Conservation (phyloP, 306 rosid species). For the Inga leiocalycina region DNA sequence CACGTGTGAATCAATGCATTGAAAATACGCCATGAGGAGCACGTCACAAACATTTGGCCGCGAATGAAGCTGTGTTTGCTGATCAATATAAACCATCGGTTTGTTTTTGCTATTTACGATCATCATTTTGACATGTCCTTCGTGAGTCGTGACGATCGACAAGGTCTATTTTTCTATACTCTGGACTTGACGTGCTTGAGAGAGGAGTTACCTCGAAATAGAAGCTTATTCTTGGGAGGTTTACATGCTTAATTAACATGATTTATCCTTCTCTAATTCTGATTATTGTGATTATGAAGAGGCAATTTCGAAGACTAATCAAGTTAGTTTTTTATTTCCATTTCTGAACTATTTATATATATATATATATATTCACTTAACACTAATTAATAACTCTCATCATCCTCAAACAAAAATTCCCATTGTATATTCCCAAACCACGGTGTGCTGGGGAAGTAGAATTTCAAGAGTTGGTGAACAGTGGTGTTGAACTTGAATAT, state of each 20-base stretch:
- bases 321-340: too few relatives aligned
- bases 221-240: too few relatives aligned
- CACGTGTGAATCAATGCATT: constrained; percentile 4
- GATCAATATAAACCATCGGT: constrained; percentile 1
- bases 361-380: too few relatives aligned
- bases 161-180: not conserved
- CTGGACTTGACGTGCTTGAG: not conserved
- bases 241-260: too few relatives aligned
- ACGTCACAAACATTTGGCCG: constrained; percentile 31
- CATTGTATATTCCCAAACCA: too few relatives aligned
- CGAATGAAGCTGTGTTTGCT: not conserved
- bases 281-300: too few relatives aligned
- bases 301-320: too few relatives aligned
- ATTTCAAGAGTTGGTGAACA: not conserved
- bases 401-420: too few relatives aligned
- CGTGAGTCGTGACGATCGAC: not conserved
- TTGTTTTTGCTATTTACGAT: constrained; percentile 2
- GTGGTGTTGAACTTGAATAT: not conserved
- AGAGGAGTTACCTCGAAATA: too few relatives aligned
- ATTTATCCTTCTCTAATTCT: too few relatives aligned
- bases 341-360: too few relatives aligned
- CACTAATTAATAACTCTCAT: too few relatives aligned
- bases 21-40: not conserved
- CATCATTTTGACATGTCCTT: constrained; percentile 7
- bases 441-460: not conserved